Evolutionary conservation across 495 filamentous ascomycete species (phyloP), one percentile per base, ranked within the genome.

Genomic region (Xylaria castorea): DNA sequence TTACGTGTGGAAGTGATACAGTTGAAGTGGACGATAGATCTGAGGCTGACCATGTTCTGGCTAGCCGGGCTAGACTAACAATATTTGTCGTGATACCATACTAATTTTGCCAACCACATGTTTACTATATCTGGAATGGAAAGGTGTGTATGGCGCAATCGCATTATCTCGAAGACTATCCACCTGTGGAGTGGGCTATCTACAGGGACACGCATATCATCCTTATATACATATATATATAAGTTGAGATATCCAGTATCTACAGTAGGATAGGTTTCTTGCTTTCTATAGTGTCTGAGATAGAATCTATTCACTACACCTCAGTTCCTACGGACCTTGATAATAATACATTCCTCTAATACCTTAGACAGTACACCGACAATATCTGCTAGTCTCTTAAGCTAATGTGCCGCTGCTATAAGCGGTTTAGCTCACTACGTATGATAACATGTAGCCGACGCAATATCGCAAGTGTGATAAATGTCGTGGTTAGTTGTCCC

Each of bases 131-230:
- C n/a, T 11, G n/a, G 58, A 61, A 38, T n/a, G 30, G 58, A 20
- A 61, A n/a, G 58, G 58, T 22, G 30, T 22, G 25, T 38, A 61
- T 61, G 58, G 58, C 58, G 58, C 34, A 61, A 61, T 61, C 8
- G 58, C 58, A 32, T 61, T 61, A 38, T 61, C 20, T 38, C 34
- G 32, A 38, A 5, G 32, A 20, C 32, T 60, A 34, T 60, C 55
- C 55, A 60, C 55, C 55, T 36, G 30, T 38, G 57, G 30, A 16
- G 18, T 61, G 27, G 25, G 53, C 27, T 57, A 18, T 8, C 20
- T 38, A 22, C 58, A 61, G 32, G 30, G 58, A 22, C 16, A 12
- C 32, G 58, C 58, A 61, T 3, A 38, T 61, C 58, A 34, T 38
- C 32, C n/a, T 11, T 22, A 61, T 61, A 57, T 27, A 61, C 22